Percentiles rank a stretch among this genome's conserved stretches.
These are phyloP conservation scores for Suillus lakei DNA, from an alignment of 768 basidiomycete genomes.

Conservation along the genomic window DNA sequence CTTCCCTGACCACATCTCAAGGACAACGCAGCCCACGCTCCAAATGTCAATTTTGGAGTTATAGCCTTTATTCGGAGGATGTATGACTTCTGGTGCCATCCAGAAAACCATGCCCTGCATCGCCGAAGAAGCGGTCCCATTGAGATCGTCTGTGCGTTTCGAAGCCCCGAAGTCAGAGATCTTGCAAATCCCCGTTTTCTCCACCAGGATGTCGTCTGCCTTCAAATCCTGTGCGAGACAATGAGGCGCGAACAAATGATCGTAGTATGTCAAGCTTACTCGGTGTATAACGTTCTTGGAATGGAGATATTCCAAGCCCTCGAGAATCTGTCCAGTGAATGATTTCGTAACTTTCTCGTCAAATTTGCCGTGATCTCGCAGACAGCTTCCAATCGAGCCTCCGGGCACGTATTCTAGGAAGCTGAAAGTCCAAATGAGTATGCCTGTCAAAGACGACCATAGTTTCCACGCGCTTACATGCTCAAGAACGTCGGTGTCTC, in stretches of 20 bases:
- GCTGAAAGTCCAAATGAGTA: slow-evolving; percentile 46
- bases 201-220: slow-evolving; percentile 97
- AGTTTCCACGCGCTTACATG: slow-evolving; percentile 65
- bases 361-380: slow-evolving; percentile 92
- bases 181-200: slow-evolving; percentile 90
- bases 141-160: slow-evolving; percentile 90
- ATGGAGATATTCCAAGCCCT: slow-evolving; percentile 93
- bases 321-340: slow-evolving; percentile 90
- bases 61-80: slow-evolving; percentile 87
- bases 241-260: slow-evolving; percentile 10
- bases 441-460: not conserved
- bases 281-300: slow-evolving; percentile 90
- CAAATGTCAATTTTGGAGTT: slow-evolving; percentile 98
- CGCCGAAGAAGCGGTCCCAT: slow-evolving; percentile 80
- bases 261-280: slow-evolving; percentile 47
- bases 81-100: slow-evolving; percentile 98
- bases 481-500: slow-evolving; percentile 87
- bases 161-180: slow-evolving; percentile 99
- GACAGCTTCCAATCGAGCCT: slow-evolving; percentile 89
- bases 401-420: slow-evolving; percentile 99
- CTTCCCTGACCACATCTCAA: slow-evolving; percentile 99
- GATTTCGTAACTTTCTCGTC: slow-evolving; percentile 90
- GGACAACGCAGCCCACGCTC: slow-evolving; percentile 97
- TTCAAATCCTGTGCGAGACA: slow-evolving; percentile 76
- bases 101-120: slow-evolving; percentile 99